Percentiles rank a stretch among this genome's conserved stretches.
Conservation (phyloP, 73 alveolate genomes). For the Paramecium sexaurelia region DNA sequence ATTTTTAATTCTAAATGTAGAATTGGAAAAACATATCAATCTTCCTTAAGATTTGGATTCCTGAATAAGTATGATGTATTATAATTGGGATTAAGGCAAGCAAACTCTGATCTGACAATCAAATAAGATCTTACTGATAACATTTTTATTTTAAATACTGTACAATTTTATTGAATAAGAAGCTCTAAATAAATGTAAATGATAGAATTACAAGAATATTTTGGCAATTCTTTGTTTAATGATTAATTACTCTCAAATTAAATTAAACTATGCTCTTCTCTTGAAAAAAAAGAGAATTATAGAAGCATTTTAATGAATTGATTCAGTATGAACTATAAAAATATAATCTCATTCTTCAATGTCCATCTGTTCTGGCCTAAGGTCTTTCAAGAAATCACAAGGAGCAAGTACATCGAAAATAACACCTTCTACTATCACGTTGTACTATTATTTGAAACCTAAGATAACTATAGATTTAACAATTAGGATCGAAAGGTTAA, state of each 20-base stretch:
- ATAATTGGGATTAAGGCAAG: no score
- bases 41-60: no score
- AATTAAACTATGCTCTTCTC: no score
- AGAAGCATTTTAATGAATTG: no score
- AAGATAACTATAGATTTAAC: background rate
- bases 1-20: no score
- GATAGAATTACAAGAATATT: background rate
- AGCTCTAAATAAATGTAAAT: background rate
- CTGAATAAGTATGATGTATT: no score
- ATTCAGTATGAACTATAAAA: background rate
- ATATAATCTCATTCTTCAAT: background rate
- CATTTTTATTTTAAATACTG: no score
- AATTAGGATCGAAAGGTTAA: background rate
- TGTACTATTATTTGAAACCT: background rate
- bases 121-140: no score
- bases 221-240: background rate
- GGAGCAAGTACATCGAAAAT: constrained; percentile 11
- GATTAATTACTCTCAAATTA: background rate
- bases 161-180: background rate
- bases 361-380: background rate
- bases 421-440: constrained; percentile 4
- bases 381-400: background rate
- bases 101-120: no score
- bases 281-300: no score
- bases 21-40: no score